Evolutionary conservation across 2,329 filamentous ascomycete species (phyloP).

Genomic region (Orbilia brochopaga): DNA sequence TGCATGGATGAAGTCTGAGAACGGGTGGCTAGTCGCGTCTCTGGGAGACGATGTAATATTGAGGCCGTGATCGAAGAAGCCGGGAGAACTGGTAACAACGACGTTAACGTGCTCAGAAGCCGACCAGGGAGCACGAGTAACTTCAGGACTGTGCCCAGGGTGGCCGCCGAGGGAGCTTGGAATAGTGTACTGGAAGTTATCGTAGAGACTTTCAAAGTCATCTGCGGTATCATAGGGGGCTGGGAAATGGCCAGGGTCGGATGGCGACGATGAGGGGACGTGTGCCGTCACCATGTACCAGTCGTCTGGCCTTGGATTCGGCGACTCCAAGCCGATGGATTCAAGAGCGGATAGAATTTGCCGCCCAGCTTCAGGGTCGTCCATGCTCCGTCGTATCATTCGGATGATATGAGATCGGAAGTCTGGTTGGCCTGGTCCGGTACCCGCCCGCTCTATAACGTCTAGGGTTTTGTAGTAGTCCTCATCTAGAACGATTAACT

Average conservation of each 20-base stretch:
- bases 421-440: slow-evolving; percentile 31
- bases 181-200: neutral
- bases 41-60: neutral
- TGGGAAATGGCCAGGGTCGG: neutral
- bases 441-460: slow-evolving; percentile 11
- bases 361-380: neutral
- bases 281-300: neutral
- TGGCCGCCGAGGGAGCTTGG: neutral
- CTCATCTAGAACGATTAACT: slow-evolving; percentile 20
- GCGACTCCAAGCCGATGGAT: slow-evolving; percentile 1
- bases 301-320: neutral
- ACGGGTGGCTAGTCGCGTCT: neutral
- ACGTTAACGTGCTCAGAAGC: neutral
- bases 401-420: slow-evolving; percentile 30
- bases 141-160: neutral
- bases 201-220: neutral
- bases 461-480: slow-evolving; percentile 30
- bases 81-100: neutral
- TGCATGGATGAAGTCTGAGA: neutral
- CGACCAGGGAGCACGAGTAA: neutral
- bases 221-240: neutral
- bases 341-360: slow-evolving; percentile 9
- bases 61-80: slow-evolving; percentile 2
- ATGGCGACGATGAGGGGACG: neutral
- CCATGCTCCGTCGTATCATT: neutral